Percentiles rank a stretch among this genome's conserved stretches.
These are phyloP conservation scores for Mycena belliarum DNA, from an alignment of 768 basidiomycete species.

Conservation along the genomic window DNA sequence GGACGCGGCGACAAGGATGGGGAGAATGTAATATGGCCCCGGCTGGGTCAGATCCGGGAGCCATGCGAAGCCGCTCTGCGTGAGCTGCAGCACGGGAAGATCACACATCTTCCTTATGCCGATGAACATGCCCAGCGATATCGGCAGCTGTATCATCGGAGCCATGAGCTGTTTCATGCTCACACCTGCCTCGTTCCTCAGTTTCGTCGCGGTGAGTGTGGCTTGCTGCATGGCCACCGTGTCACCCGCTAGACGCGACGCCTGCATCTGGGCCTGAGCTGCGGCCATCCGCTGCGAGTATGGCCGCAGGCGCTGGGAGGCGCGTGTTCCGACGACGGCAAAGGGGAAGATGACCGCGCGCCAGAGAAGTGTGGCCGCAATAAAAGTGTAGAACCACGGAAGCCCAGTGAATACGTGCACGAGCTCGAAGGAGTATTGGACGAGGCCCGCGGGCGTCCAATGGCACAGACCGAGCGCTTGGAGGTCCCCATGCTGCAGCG, in stretches of 20 bases:
- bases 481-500: constrained; percentile 73
- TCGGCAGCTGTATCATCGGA: constrained; percentile 66
- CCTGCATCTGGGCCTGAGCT: constrained; percentile 46
- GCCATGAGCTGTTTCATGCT: constrained; percentile 52
- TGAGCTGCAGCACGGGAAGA: constrained; percentile 72
- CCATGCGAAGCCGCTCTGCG: constrained; percentile 71
- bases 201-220: constrained; percentile 50
- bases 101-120: constrained; percentile 71
- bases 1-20: constrained; percentile 52
- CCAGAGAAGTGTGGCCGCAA: constrained; percentile 62
- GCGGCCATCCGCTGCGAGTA: constrained; percentile 54
- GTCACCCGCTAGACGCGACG: constrained; percentile 36
- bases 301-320: constrained; percentile 59
- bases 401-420: constrained; percentile 69
- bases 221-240: constrained; percentile 53
- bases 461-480: constrained; percentile 62
- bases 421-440: constrained; percentile 64
- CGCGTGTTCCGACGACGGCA: constrained; percentile 55
- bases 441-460: constrained; percentile 67
- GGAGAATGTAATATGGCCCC: constrained; percentile 80
- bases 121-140: constrained; percentile 83
- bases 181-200: constrained; percentile 69
- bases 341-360: constrained; percentile 63
- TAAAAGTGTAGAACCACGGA: constrained; percentile 85
- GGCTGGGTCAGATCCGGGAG: constrained; percentile 75